Evolutionary conservation across 331 rosid species (phyloP).

Genomic region (Erythrophleum ivorense): DNA sequence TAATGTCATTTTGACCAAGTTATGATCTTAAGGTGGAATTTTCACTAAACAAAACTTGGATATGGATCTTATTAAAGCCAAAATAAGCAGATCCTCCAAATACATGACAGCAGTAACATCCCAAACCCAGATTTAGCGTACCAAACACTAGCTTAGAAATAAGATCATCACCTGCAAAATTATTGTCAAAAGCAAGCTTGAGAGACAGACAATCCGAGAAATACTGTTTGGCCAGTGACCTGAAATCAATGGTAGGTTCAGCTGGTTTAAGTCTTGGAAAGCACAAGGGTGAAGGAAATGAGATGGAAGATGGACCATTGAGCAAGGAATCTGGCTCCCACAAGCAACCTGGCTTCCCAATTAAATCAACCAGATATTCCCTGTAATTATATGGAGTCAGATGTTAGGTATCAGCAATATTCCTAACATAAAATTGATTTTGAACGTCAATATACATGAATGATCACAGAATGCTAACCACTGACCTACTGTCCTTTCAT

Average conservation of each 20-base stretch:
- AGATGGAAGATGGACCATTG: conserved; percentile 86
- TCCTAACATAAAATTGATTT: neutral
- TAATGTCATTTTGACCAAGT: no score
- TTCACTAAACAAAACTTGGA: neutral
- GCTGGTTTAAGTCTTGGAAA: conserved; percentile 69
- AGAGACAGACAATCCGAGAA: conserved; percentile 65
- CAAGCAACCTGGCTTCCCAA: conserved; percentile 71
- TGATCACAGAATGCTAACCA: conserved; percentile 15
- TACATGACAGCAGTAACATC: conserved; percentile 25
- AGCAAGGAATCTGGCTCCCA: conserved; percentile 76
- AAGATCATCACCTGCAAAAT: conserved; percentile 58
- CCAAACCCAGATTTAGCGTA: conserved; percentile 34
- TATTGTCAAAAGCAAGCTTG: conserved; percentile 68
- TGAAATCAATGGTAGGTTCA: conserved; percentile 65
- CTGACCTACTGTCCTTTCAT: neutral
- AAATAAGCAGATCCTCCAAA: conserved; percentile 31
- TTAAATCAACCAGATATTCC: conserved; percentile 78
- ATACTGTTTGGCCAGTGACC: conserved; percentile 79
- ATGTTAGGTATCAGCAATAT: neutral
- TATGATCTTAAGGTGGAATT: no score
- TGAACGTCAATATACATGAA: neutral
- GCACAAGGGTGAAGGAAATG: conserved; percentile 77
- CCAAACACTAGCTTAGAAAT: conserved; percentile 32
- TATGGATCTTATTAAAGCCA: conserved; percentile 35
- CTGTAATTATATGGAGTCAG: conserved; percentile 46